These are phyloP conservation scores for Phlebiopsis flavidoalba DNA, from an alignment of 768 basidiomycete genomes.

Conservation along the genomic window DNA sequence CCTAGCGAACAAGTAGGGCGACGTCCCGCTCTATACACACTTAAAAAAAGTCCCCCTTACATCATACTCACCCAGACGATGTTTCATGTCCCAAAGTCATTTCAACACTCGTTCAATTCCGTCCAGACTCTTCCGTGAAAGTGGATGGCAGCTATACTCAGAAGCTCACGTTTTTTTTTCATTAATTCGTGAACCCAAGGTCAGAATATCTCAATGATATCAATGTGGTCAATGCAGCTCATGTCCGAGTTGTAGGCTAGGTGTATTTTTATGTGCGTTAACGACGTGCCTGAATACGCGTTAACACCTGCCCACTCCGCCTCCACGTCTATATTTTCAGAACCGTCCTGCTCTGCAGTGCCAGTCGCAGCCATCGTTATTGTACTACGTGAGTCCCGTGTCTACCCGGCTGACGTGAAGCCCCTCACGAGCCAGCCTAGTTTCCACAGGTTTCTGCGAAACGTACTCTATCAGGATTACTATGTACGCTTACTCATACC, in stretches of 20 bases:
- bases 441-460: slow-evolving; percentile 1
- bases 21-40: background rate
- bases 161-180: background rate
- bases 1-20: slow-evolving; percentile 2
- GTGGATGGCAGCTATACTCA: background rate
- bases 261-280: slow-evolving; percentile 2
- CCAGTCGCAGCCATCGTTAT: background rate
- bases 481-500: background rate
- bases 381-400: background rate
- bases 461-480: background rate
- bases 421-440: background rate
- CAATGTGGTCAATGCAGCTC: background rate
- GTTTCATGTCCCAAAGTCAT: background rate
- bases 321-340: background rate
- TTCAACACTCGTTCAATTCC: background rate
- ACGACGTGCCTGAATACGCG: background rate
- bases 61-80: background rate
- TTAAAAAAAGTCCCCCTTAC: background rate
- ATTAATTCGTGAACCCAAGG: slow-evolving; percentile 3
- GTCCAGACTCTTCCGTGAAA: background rate
- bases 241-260: background rate
- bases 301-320: background rate
- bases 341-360: background rate
- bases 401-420: no score
- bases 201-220: background rate